phyloP scores from a whole-genome alignment of 352 stramenopile genomes.

The Pythium plurisporium region DNA sequence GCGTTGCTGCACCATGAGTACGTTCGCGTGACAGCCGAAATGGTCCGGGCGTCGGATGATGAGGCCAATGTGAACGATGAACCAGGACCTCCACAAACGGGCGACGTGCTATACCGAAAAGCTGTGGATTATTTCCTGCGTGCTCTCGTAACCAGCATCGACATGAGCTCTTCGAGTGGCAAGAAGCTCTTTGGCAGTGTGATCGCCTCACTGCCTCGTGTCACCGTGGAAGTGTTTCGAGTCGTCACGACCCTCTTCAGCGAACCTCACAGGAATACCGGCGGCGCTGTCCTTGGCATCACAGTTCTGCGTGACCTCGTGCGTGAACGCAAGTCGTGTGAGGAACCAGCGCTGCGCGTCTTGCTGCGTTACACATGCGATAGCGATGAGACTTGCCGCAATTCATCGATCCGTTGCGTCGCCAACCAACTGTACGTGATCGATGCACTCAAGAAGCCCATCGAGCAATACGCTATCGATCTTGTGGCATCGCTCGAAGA shows the following conservation, averaged over 20 bases:
- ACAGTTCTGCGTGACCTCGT: slow-evolving; percentile 66
- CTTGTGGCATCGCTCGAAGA: slow-evolving; percentile 54
- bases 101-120: slow-evolving; percentile 34
- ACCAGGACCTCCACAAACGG: slow-evolving; percentile 3
- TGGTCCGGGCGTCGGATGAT: neutral
- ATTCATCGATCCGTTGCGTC: slow-evolving; percentile 67
- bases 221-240: slow-evolving; percentile 56
- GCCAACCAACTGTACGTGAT: slow-evolving; percentile 76
- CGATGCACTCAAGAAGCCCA: slow-evolving; percentile 38
- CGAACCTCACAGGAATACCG: slow-evolving; percentile 28
- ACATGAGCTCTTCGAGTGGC: slow-evolving; percentile 52
- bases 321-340: slow-evolving; percentile 55
- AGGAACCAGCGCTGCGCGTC: slow-evolving; percentile 45
- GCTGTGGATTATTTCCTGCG: slow-evolving; percentile 52
- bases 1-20: slow-evolving; percentile 64
- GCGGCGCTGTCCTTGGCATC: slow-evolving; percentile 64
- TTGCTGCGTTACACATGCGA: slow-evolving; percentile 69
- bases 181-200: slow-evolving; percentile 67
- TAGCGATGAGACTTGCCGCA: slow-evolving; percentile 60
- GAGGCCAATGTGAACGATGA: neutral
- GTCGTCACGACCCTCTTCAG: slow-evolving; percentile 45
- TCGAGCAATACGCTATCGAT: slow-evolving; percentile 58
- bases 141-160: slow-evolving; percentile 36
- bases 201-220: slow-evolving; percentile 47
- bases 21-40: slow-evolving; percentile 35